phyloP scores from a whole-genome alignment of 2,329 filamentous ascomycete genomes.

The Monosporascus ibericus region DNA sequence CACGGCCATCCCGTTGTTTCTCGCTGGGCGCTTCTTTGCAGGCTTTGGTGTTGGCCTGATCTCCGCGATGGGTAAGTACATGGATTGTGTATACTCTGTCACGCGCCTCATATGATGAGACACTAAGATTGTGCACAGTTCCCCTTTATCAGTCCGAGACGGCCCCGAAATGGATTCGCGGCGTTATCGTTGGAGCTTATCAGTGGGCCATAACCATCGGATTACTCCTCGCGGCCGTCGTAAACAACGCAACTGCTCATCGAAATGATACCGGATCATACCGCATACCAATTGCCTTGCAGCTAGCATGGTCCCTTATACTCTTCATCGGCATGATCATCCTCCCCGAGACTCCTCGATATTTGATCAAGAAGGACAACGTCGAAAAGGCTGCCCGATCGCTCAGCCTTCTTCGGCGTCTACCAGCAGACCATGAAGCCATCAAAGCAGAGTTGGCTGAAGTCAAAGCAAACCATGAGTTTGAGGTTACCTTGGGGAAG shows the following conservation, averaged over 20 bases:
- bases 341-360: constrained; percentile 53
- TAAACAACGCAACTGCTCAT: constrained; percentile 43
- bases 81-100: too few species aligned
- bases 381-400: constrained; percentile 44
- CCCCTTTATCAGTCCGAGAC: constrained; percentile 64
- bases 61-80: constrained; percentile 57
- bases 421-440: constrained; percentile 35
- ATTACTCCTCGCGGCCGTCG: constrained; percentile 51
- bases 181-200: constrained; percentile 61
- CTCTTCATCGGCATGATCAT: constrained; percentile 46
- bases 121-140: too few species aligned
- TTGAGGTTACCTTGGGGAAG: constrained; percentile 48
- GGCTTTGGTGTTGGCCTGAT: constrained; percentile 69
- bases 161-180: constrained; percentile 55
- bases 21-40: constrained; percentile 67
- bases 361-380: constrained; percentile 42
- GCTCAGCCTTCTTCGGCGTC: constrained; percentile 46
- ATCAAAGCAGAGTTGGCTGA: constrained; percentile 55
- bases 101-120: too few species aligned
- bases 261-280: constrained; percentile 42
- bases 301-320: constrained; percentile 45
- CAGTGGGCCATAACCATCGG: constrained; percentile 70
- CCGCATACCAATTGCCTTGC: constrained; percentile 55
- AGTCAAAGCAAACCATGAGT: constrained; percentile 58
- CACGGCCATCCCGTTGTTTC: constrained; percentile 55